Percentiles rank a stretch among this genome's conserved stretches.
These are phyloP conservation scores for Mitragyna speciosa DNA, from an alignment of 257 asterid species.

Conservation along the genomic window DNA sequence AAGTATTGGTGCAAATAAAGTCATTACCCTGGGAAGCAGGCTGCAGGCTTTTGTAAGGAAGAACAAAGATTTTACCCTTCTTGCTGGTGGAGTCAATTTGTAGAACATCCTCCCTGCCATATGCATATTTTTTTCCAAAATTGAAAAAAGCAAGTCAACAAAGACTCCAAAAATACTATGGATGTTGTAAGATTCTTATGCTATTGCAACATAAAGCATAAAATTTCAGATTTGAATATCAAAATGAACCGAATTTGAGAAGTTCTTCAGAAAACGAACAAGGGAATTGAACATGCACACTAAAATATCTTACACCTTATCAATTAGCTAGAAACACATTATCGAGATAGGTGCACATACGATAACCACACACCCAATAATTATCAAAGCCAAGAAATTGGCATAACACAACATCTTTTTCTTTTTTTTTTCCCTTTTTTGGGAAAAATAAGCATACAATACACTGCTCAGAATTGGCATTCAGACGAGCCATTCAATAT, in stretches of 20 bases:
- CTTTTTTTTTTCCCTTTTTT: not conserved
- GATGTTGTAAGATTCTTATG: not conserved
- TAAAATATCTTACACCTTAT: not conserved
- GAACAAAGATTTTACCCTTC: constrained; percentile 42
- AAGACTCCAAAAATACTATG: not conserved
- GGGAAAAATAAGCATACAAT: not conserved
- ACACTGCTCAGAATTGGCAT: too few relatives aligned
- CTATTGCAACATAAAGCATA: not conserved
- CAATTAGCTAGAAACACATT: not conserved
- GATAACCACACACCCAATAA: not conserved
- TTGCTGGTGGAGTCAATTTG: constrained; percentile 36
- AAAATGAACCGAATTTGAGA: not conserved
- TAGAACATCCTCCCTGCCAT: constrained; percentile 53
- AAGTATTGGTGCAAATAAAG: constrained; percentile 5
- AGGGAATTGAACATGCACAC: not conserved
- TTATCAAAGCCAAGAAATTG: not conserved
- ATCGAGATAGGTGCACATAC: not conserved
- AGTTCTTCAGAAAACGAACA: not conserved
- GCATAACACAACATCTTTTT: not conserved
- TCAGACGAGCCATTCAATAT: not conserved
- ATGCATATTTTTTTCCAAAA: constrained; percentile 28
- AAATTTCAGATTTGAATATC: not conserved
- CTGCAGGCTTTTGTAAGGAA: constrained; percentile 65
- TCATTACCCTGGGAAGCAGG: constrained; percentile 63
- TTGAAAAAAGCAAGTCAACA: constrained; percentile 10